Base-by-base conservation (phyloP, 306 rosid genomes). In the Cucurbita ficifolia region DNA sequence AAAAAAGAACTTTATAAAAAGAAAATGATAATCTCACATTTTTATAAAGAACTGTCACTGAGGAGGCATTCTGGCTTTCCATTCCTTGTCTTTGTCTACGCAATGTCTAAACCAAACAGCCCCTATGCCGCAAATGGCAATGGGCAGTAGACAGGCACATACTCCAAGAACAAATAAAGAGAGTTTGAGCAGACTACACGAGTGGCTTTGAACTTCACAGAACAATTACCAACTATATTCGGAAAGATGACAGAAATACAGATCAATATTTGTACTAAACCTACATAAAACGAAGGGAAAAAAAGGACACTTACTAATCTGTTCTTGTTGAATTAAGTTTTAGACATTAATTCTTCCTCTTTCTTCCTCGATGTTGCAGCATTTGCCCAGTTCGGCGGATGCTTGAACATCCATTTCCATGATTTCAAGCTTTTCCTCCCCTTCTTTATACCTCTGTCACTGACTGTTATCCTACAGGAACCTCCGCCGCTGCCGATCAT, bases 391-490 rank as follows among this genome's bases (percentile, higher is more conserved):
- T 80, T 80, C 54, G 90, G 82, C 72, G 87, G 83, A 49, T 89
- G 86, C 80, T 87, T 85, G 83, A 94, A 91, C 73, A 91, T 89
- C 99, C 99, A 91, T 76, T 81, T 81, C 97, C 95, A 91, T 70
- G 95, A 90, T 84, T 94, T 94, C 73, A 85, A 77, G 76, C 87
- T 94, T 69, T 81, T 94, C 79, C 91, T 84, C 39, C 92, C 96
- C 61, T 83, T 89, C 75, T 78, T 89, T 18, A 88, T 79, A 39
- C 88, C 96, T 76, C 87, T 91, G 19, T 89, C 97, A 80, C 85
- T 89, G 11, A 87, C 92, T 50, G 88, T 89, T 39, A 95, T 84
- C 72, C 99, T 89, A 77, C 97, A 95, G 22, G 99, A 95, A 39
- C 96, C 92, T 39, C 96, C 96, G 55, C 81, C 77, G 55, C 77